Base-by-base conservation (phyloP, 2,329 filamentous ascomycete species). In the Dothistroma septosporum region DNA sequence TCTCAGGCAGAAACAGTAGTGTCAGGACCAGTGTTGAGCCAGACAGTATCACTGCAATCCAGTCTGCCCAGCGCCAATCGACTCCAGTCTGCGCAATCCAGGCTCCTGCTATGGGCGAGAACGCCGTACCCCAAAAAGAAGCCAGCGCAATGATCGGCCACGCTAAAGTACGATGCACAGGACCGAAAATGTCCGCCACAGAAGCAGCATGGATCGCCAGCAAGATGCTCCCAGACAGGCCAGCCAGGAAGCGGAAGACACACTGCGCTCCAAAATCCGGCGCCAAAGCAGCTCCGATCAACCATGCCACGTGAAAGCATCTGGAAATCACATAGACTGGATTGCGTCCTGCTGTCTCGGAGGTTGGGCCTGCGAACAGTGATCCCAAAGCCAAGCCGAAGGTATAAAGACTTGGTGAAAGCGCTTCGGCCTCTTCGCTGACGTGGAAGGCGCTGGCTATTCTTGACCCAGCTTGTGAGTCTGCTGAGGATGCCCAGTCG, bases 1-100 rank as follows among this genome's bases (percentile, higher is more conserved):
- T 82, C 68, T 83, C 80, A 4, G 79, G 80, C 5, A 80, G 71
- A 60, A 79, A 76, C 2, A 80, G 60, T 1, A 81, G n/a, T 14
- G 68, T 65, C 24, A 67, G 24, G 6, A 64, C 31, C 10, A 69
- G 58, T 1, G 70, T 62, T 24, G 61, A 53, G 6, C 59, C 67
- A 24, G 66, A 62, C 0, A 71, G 55, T 12, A 69, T 63, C 21
- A 70, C 57, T 5, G 68, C 64, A 10, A 76, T 68, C 76, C 76
- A 78, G 46, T 77, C 76, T 7, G 71, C 68, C 74, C 76, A 78
- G 32, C 75, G 61, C 70, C 71, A 77, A 52, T 59, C 63, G 35
- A 68, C 48, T 0, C 60, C 60, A 11, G 59, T 57, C 32, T 60
- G 57, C 11, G 55, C 50, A 11, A 62, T 62, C 60, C 60, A 62